A percentile compares a stretch with the other conserved stretches of the same genome.
Evolutionary conservation across 78 protist species (phyloP).

Genomic region (Chrysochromulina tobinii): DNA sequence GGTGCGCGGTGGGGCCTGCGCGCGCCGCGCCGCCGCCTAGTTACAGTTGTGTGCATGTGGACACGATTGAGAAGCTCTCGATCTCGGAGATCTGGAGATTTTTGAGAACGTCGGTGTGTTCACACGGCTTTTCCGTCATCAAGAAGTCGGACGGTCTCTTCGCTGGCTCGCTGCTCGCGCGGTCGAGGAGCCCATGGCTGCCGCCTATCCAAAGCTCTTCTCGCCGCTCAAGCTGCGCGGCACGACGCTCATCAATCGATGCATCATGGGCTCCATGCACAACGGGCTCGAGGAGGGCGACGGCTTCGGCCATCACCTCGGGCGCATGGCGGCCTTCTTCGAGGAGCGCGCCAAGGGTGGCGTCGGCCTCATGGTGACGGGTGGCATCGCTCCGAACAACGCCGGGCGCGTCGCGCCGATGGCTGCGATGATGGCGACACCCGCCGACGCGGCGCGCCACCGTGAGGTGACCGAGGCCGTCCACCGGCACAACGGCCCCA

Average conservation of each 20-base stretch:
- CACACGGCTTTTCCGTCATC: no score
- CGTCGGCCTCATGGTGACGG: conserved; percentile 63
- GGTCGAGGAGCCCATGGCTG: no score
- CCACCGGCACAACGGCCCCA: conserved; percentile 30
- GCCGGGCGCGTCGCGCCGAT: conserved; percentile 22
- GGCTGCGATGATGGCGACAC: conserved; percentile 54
- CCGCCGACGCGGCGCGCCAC: conserved; percentile 39
- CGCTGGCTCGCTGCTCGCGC: no score
- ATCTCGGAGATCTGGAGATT: no score
- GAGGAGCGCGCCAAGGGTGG: conserved; percentile 49
- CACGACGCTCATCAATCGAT: conserved; percentile 60
- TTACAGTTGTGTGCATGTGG: no score
- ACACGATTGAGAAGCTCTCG: no score
- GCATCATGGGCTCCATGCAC: conserved; percentile 77
- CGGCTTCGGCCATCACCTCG: neutral
- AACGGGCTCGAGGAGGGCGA: conserved; percentile 36
- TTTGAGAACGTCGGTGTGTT: no score
- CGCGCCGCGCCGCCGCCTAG: no score
- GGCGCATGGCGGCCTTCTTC: conserved; percentile 33
- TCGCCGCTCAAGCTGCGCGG: conserved; percentile 66
- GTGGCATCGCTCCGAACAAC: conserved; percentile 59
- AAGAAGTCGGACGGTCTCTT: no score
- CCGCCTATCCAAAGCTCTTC: conserved; percentile 26
- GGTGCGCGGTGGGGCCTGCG: no score
- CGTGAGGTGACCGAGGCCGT: conserved; percentile 57